These are phyloP conservation scores for Chloropicon primus DNA, from an alignment of 139 green algal species.

Conservation along the genomic window DNA sequence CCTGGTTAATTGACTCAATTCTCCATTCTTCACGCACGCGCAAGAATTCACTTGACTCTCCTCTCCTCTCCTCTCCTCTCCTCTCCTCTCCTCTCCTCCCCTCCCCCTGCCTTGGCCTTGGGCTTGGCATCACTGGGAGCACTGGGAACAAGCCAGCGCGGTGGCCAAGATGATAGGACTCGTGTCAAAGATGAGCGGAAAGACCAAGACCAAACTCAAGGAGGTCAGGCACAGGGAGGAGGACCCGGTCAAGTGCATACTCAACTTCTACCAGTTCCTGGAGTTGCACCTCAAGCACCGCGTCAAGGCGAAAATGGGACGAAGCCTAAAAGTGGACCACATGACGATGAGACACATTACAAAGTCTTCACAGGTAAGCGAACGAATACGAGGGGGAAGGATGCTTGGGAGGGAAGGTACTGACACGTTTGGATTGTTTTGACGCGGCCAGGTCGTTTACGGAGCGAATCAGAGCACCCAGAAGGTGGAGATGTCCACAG, in stretches of 20 bases:
- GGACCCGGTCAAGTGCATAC: not conserved
- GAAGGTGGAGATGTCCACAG: not conserved
- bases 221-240: not conserved
- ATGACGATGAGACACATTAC: not conserved
- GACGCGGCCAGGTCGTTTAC: not conserved
- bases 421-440: not conserved
- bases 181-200: not conserved
- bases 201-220: not conserved
- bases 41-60: constrained; percentile 21
- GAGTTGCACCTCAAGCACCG: not conserved
- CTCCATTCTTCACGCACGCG: too few relatives aligned
- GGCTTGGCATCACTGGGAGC: too few relatives aligned
- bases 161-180: not conserved
- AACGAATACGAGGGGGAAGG: not conserved
- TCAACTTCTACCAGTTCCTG: not conserved
- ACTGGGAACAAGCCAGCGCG: too few relatives aligned
- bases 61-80: not conserved
- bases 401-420: not conserved
- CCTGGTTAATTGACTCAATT: too few relatives aligned
- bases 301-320: not conserved
- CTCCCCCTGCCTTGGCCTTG: too few relatives aligned
- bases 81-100: not conserved
- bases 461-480: not conserved
- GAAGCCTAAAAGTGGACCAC: not conserved
- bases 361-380: not conserved